These are phyloP conservation scores for Mycena pura DNA, from an alignment of 768 basidiomycete species.

Conservation along the genomic window DNA sequence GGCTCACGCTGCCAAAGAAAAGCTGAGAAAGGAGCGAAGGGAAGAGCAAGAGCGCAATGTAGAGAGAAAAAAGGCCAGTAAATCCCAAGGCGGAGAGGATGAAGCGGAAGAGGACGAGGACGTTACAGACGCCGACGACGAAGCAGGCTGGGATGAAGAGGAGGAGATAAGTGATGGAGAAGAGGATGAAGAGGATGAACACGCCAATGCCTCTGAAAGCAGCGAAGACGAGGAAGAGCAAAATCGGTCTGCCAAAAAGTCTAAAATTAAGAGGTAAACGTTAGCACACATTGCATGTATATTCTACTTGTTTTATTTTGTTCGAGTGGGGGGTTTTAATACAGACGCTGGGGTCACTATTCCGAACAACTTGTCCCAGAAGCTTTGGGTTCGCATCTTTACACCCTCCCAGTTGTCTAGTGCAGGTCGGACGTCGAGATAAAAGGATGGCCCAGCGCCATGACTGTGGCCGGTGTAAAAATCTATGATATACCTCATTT, in stretches of 20 bases:
- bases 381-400: conserved; percentile 74
- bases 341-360: conserved; percentile 14
- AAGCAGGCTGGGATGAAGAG: conserved; percentile 60
- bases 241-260: conserved; percentile 60
- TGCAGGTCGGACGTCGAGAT: conserved; percentile 93
- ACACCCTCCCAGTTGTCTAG: conserved; percentile 95
- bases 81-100: conserved; percentile 39
- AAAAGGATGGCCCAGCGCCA: conserved; percentile 76
- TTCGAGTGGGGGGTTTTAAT: conserved; percentile 12
- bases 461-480: conserved; percentile 87
- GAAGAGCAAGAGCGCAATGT: conserved; percentile 95
- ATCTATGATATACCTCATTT: conserved; percentile 94
- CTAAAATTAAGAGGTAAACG: conserved; percentile 56
- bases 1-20: conserved; percentile 80
- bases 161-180: conserved; percentile 69
- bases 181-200: conserved; percentile 48
- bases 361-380: conserved; percentile 49
- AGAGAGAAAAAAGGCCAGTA: conserved; percentile 68
- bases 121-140: conserved; percentile 39
- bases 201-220: conserved; percentile 48
- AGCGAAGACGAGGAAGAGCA: conserved; percentile 56
- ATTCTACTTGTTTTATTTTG: conserved; percentile 1
- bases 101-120: conserved; percentile 48
- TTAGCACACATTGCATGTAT: conserved; percentile 36
- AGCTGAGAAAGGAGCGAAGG: conserved; percentile 75